Base-by-base conservation (phyloP, 495 filamentous ascomycete species). In the Entonaema liquescens region DNA sequence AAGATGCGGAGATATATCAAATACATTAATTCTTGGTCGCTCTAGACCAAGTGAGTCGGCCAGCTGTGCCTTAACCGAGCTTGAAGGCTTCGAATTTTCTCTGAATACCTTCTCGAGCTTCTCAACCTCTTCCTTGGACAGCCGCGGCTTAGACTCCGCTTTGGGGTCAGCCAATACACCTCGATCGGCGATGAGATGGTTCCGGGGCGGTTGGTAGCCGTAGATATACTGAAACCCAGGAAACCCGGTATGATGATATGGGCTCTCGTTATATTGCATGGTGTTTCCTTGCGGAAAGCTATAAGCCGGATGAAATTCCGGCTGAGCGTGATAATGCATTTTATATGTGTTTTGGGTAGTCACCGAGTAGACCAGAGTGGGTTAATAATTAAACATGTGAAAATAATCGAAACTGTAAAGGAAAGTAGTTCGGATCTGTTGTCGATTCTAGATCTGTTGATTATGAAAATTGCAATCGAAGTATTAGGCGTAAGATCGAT, bases 41-140 rank as follows among this genome's bases (percentile, higher is more conserved):
- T 93, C 92, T 31, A 95, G 81, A 9, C 90, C 88, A 65, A 92
- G 91, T 57, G 85, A 82, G 64, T 90, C 88, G 0, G 92, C 91
- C 68, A 95, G 83, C 72, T 89, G 85, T 57, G 88, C 90, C 82
- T 94, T 95, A 47, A 86, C 85, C 62, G 89, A 89, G 78, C 89
- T 93, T 70, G 87, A 92, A 2, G 92, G 92, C 78, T 94, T 95
- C 44, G 88, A 89, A 72, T 92, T 90, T 66, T 91, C 86, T 68
- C 88, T 83, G 72, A 94, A 95, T 52, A 93, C 88, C 19, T 85
- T 83, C 73, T 95, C 92, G 57, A 95, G 78, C 21, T 89, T 86
- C 67, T 92, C 91, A 26, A 93, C 89, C 82, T 95, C 92, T 62
- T 93, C 92, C 79, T 93, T 93, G 52, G 92, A 90, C 73, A 95